Evolutionary conservation across 2,329 filamentous ascomycete species (phyloP), one percentile per base, ranked within the genome.

Genomic region (Pseudopithomyces chartarum): DNA sequence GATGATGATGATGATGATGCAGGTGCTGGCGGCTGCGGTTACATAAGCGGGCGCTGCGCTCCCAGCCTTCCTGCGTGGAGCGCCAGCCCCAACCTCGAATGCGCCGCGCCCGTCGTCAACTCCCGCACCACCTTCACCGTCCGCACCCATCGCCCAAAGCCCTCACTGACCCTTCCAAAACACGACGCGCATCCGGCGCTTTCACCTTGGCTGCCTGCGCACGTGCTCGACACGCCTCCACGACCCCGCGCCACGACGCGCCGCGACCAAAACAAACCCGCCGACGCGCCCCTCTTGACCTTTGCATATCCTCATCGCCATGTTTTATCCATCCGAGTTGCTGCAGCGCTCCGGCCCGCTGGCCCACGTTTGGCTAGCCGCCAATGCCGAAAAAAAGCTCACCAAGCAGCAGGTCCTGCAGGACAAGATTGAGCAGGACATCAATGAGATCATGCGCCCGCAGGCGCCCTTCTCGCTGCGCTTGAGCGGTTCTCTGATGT

Each of bases 251-350:
- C 56, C 60, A 61, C 59, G 67, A 71, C 69, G 69, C 69, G 69
- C 69, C 69, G 34, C 42, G 60, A 63, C 59, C 62, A 68, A 69
- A 71, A 72, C 69, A 72, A 70, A 55, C 64, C 46, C 44, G 23
- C 22, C 43, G 38, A 54, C 53, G 54, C 54, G 54, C 57, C 17
- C 38, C 54, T 50, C 61, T 58, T 39, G 20, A 50, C 17, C 26
- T 36, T 43, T n/a, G 4, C 20, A 17, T 45, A 54, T 19, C 20
- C 19, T 55, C 62, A 56, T 62, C 69, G 71, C 60, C 69, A 99
- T 99, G 95, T 99, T 99, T 80, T 98, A 97, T 78, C 97, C 95
- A 52, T 92, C 97, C 82, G 92, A 92, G 54, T 86, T 99, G 57
- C 86, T 99, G 69, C 92, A 93, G 76, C 97, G 97, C 88, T 97